Evolutionary conservation across 495 filamentous ascomycete genomes (phyloP).

Genomic region (Aspergillus ostianus): DNA sequence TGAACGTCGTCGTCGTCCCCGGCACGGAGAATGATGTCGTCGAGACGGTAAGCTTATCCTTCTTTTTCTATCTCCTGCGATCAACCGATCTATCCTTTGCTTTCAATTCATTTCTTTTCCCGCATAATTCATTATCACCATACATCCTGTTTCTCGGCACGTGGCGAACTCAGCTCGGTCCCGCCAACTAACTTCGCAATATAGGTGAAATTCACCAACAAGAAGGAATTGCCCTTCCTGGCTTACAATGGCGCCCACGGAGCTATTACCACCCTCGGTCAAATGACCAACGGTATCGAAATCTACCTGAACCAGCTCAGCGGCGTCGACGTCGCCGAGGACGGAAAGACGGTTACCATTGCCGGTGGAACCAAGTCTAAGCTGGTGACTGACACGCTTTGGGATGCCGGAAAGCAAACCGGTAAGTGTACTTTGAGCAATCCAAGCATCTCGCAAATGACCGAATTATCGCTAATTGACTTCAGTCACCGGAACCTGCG

Average conservation of each 20-base stretch:
- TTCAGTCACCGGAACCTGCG: conserved; percentile 52
- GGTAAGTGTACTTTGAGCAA: background rate
- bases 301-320: conserved; percentile 45
- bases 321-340: conserved; percentile 36
- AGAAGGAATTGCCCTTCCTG: conserved; percentile 48
- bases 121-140: background rate
- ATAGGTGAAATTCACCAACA: conserved; percentile 47
- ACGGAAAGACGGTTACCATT: conserved; percentile 48
- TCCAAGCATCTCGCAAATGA: too few relatives aligned
- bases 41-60: conserved; percentile 36
- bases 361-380: conserved; percentile 48
- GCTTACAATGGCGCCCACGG: conserved; percentile 50
- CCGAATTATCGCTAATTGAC: background rate
- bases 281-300: conserved; percentile 47
- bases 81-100: background rate
- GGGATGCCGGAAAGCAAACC: conserved; percentile 27
- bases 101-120: background rate
- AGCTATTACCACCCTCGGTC: conserved; percentile 36
- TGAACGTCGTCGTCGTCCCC: conserved; percentile 48
- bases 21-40: conserved; percentile 52
- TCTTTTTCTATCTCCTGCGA: background rate
- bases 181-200: conserved; percentile 5
- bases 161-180: background rate
- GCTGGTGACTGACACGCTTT: conserved; percentile 27
- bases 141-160: background rate